These are phyloP conservation scores for Chaetomium strumarium DNA, from an alignment of 2,329 filamentous ascomycete species.

Conservation along the genomic window DNA sequence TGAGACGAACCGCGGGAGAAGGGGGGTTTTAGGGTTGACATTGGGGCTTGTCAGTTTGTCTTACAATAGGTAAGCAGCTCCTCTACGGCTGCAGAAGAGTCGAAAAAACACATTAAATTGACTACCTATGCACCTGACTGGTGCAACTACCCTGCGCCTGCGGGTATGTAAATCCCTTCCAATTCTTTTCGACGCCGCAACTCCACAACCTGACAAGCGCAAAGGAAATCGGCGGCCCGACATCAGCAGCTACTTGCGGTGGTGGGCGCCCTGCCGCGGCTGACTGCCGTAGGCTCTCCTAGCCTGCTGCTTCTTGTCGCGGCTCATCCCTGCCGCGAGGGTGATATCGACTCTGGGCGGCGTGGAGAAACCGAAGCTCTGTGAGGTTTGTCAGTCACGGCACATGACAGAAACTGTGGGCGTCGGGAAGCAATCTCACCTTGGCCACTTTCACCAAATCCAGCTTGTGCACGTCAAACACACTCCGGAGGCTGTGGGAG, in stretches of 20 bases:
- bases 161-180: too few relatives aligned
- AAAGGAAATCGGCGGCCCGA: not conserved
- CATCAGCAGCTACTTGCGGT: not conserved
- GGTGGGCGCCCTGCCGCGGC: slow-evolving; percentile 23
- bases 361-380: slow-evolving; percentile 69
- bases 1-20: too few relatives aligned
- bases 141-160: too few relatives aligned
- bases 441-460: slow-evolving; percentile 81
- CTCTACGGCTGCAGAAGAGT: too few relatives aligned
- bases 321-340: slow-evolving; percentile 68
- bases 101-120: too few relatives aligned
- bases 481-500: slow-evolving; percentile 72
- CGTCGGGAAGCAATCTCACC: slow-evolving; percentile 11
- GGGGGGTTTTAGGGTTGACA: too few relatives aligned
- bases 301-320: slow-evolving; percentile 61
- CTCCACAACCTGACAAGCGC: not conserved
- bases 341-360: slow-evolving; percentile 76
- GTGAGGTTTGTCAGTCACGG: slow-evolving; percentile 7
- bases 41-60: too few relatives aligned
- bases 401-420: too few relatives aligned
- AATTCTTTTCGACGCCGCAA: too few relatives aligned
- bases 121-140: too few relatives aligned
- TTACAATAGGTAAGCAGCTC: too few relatives aligned
- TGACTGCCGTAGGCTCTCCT: slow-evolving; percentile 73
- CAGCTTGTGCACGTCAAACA: slow-evolving; percentile 78